Conservation (phyloP, 2,329 filamentous ascomycete species). For the Metarhizium rileyi region DNA sequence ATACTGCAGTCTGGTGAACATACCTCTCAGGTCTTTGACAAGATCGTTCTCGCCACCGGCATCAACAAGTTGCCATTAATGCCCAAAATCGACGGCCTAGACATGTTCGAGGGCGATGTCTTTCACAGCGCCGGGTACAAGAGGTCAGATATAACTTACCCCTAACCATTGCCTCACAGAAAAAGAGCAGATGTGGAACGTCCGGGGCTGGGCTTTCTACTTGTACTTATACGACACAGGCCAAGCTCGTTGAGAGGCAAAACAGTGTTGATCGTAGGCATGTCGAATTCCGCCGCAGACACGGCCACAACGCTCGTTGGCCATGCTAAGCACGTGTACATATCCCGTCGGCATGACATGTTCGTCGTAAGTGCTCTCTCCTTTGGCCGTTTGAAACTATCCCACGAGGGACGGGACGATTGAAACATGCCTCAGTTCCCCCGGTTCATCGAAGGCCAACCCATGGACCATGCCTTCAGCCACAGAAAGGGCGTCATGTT, state of each 20-base stretch:
- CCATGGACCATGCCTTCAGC: constrained; percentile 18
- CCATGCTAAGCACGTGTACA: constrained; percentile 27
- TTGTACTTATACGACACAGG: constrained; percentile 3
- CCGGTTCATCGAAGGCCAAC: constrained; percentile 22
- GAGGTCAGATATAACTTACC: constrained; percentile 15
- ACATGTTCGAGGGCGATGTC: constrained; percentile 26
- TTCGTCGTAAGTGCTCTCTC: constrained; percentile 26
- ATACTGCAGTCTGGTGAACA: constrained; percentile 1
- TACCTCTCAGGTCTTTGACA: constrained; percentile 24
- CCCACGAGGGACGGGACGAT: not conserved
- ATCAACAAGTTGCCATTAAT: constrained; percentile 24
- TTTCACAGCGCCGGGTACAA: constrained; percentile 30
- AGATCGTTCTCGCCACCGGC: constrained; percentile 25
- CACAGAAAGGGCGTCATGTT: constrained; percentile 13
- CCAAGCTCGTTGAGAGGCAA: constrained; percentile 26
- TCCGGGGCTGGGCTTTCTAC: not conserved
- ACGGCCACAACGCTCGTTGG: constrained; percentile 21
- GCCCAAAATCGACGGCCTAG: constrained; percentile 24
- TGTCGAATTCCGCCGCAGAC: constrained; percentile 27
- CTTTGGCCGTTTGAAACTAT: too few relatives aligned
- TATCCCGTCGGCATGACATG: constrained; percentile 30
- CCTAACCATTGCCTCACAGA: too few relatives aligned
- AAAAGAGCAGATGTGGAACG: too few relatives aligned
- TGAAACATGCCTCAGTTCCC: not conserved
- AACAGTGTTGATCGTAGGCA: constrained; percentile 32